Evolutionary conservation across 768 basidiomycete genomes (phyloP), one percentile per base, ranked within the genome.

Genomic region (Leccinum truebloodii): DNA sequence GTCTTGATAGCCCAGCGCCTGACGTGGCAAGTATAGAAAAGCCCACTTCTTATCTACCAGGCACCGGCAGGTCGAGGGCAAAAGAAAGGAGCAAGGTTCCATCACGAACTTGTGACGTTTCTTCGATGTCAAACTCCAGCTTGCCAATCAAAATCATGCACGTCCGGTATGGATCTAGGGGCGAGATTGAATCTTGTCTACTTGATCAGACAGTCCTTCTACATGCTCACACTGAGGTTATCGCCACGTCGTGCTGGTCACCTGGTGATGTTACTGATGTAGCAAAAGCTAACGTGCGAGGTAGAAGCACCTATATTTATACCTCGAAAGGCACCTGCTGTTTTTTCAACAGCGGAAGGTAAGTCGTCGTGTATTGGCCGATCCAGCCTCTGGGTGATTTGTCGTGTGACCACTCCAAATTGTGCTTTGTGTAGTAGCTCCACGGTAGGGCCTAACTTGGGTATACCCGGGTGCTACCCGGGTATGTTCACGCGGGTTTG

Each of bases 161-260:
- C 35, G 14, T n/a, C 10, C 13, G 20, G 28, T 32, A 53, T 12
- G 9, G 34, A 49, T 61, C 44, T 49, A 2, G 30, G n/a, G 20
- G 28, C 14, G 26, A 7, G 28, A 61, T 59, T 13, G 10, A 51
- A 28, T 18, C 16, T 32, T 58, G 24, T 18, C 55, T 55, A 26
- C 26, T 26, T 18, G 50, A 52, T 30, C n/a, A 48, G 37, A 37
- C 37, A 37, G 12, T 18, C 22, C 37, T 48, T 61, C 46, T 54
- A 62, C 1, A 26, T 46, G 18, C 51, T 57, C 34, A 35, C 52
- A 50, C 28, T 20, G 54, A 52, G 64, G 48, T 55, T 46, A 59
- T 52, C 53, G 20, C 44, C 46, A 12, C n/a, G 52, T 60, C 52
- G 30, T 44, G 28, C 51, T 57, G 59, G 44, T 35, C 20, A 41